Evolutionary conservation across 2,329 filamentous ascomycete genomes (phyloP).

Genomic region (Akanthomyces uredinophilus): DNA sequence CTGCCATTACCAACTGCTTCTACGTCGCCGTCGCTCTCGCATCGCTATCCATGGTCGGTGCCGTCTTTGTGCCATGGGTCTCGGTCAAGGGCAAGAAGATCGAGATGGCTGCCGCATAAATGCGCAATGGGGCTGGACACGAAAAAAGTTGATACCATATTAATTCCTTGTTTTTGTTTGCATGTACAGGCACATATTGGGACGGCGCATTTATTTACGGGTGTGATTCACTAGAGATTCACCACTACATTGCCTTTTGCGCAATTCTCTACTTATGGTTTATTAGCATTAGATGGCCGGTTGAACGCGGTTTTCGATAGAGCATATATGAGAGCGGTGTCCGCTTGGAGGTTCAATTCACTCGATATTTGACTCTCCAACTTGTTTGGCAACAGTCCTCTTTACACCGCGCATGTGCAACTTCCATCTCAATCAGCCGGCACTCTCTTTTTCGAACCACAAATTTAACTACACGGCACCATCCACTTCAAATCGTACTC

Average conservation of each 20-base stretch:
- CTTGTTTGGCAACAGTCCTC: neutral
- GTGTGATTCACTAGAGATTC: neutral
- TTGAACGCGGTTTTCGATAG: neutral
- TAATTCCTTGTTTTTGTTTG: neutral
- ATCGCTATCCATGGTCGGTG: slow-evolving; percentile 38
- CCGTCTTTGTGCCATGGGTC: slow-evolving; percentile 46
- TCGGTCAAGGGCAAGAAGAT: slow-evolving; percentile 52
- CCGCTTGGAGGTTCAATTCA: neutral
- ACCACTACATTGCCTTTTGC: neutral
- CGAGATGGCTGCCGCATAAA: slow-evolving; percentile 25
- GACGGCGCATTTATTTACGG: slow-evolving; percentile 5
- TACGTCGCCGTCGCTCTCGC: slow-evolving; percentile 40
- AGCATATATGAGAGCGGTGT: neutral
- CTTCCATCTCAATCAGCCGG: too few species aligned
- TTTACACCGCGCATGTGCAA: too few species aligned
- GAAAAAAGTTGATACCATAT: slow-evolving; percentile 7
- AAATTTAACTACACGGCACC: neutral
- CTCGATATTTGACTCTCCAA: too few species aligned
- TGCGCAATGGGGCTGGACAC: neutral
- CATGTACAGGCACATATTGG: neutral
- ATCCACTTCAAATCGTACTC: neutral
- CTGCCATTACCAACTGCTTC: slow-evolving; percentile 38
- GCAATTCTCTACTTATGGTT: neutral
- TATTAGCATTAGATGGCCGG: neutral
- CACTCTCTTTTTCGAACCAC: neutral